Base-by-base conservation (phyloP, 2,329 filamentous ascomycete genomes). In the Aureobasidium sp. region DNA sequence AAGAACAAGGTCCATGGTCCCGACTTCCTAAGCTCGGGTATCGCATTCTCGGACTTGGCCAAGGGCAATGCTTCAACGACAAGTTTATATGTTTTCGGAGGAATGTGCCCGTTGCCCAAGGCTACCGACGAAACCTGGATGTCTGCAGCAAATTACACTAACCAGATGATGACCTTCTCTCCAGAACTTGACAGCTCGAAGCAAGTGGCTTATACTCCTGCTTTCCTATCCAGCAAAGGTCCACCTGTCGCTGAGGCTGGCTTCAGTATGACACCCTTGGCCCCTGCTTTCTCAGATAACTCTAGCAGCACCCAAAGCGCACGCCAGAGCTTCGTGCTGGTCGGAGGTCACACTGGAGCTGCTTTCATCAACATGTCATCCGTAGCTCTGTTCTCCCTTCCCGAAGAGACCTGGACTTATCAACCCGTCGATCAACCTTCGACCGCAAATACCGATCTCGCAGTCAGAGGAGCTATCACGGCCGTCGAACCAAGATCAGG, bases 321-420 rank as follows among this genome's bases (percentile, higher is more conserved):
- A 70, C 85, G 92, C 70, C 85, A 88, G 64, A 86, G 87, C 67
- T 93, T 90, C 66, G 84, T 96, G 13, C 76, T 97, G 27, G 77
- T 97, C 16, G 93, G 92, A 44, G 93, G 93, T 0, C 91, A 97
- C 71, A 96, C 91, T 0, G 80, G 85, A 67, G 75, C 79, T 16
- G 92, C 91, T 0, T 97, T 96, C 71, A 87, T 97, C 76, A 96
- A 97, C 72, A 97, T 96, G 88, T 95, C 90, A 61, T 90, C 91
- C 47, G 84, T 93, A 1, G 93, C 91, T 0, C 78, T 97, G 2
- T 96, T 92, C 80, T 92, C 86, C 59, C 78, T 97, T 8, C 93
- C 93, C 0, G 88, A 95, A 68, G 86, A 91, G 69, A 87, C 83
- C 59, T 97, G 93, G 93, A 87, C 85, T 32, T 97, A 93, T 71